A percentile compares a stretch with the other conserved stretches of the same genome.
Evolutionary conservation across 2,329 filamentous ascomycete genomes (phyloP).

Genomic region (Cryphonectria parasitica): DNA sequence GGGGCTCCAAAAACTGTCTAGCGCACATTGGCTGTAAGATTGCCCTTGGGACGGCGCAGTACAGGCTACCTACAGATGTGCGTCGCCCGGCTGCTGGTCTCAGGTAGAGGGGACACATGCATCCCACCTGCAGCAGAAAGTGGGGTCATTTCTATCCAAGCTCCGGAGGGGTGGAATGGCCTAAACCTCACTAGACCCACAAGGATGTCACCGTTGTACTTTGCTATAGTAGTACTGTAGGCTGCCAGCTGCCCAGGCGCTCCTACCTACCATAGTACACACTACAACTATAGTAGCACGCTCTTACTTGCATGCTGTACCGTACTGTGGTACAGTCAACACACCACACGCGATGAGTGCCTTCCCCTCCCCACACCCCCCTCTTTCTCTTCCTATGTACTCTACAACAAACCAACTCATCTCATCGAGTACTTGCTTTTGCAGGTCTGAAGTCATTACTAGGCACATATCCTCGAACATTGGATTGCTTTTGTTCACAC

Average conservation of each 20-base stretch:
- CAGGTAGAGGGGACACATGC: conserved; percentile 13
- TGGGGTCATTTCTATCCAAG: conserved; percentile 21
- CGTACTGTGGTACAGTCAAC: too few species aligned
- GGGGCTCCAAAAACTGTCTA: conserved; percentile 7
- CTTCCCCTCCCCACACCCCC: background rate
- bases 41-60: conserved; percentile 8
- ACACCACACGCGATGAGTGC: background rate
- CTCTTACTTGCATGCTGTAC: background rate
- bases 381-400: background rate
- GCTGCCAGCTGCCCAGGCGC: background rate
- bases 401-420: background rate
- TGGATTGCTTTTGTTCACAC: too few species aligned
- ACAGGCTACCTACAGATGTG: background rate
- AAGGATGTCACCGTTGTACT: conserved; percentile 12
- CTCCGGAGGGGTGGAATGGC: conserved; percentile 15
- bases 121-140: conserved; percentile 25
- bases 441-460: background rate
- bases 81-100: background rate
- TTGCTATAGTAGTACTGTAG: background rate
- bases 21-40: conserved; percentile 12
- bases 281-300: background rate
- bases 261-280: background rate
- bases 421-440: background rate
- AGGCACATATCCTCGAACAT: background rate
- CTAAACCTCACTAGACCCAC: conserved; percentile 6